Conservation (phyloP, 2,329 filamentous ascomycete genomes). For the Xylariaceae sp. region DNA sequence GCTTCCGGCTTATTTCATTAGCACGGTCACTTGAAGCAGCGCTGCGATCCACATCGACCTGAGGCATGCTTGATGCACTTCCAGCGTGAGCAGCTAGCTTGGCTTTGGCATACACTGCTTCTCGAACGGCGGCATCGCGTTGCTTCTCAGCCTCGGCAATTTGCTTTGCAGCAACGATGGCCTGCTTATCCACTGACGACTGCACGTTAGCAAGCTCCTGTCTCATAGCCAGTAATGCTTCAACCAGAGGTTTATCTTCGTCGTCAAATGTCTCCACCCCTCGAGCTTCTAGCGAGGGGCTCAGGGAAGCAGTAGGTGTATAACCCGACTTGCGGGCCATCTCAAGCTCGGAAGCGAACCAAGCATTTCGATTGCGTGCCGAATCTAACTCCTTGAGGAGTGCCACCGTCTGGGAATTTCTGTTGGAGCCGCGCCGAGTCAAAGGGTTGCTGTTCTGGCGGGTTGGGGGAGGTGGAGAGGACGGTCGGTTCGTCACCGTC, state of each 20-base stretch:
- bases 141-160: slow-evolving; percentile 95
- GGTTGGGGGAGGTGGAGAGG: slow-evolving; percentile 56
- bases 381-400: slow-evolving; percentile 83
- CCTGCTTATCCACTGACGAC: slow-evolving; percentile 82
- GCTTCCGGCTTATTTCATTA: slow-evolving; percentile 72
- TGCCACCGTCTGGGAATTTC: slow-evolving; percentile 65
- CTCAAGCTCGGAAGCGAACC: slow-evolving; percentile 94
- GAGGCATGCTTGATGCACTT: slow-evolving; percentile 58
- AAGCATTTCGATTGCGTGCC: slow-evolving; percentile 82
- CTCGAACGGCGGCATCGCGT: slow-evolving; percentile 86
- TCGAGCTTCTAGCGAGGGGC: slow-evolving; percentile 71
- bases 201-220: slow-evolving; percentile 87
- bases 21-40: slow-evolving; percentile 54
- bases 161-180: slow-evolving; percentile 76
- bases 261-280: slow-evolving; percentile 79
- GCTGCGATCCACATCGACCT: slow-evolving; percentile 58
- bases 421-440: slow-evolving; percentile 54
- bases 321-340: slow-evolving; percentile 90
- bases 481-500: slow-evolving; percentile 40
- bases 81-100: slow-evolving; percentile 75
- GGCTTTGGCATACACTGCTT: slow-evolving; percentile 92
- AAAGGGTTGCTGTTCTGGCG: slow-evolving; percentile 57
- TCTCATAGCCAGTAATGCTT: slow-evolving; percentile 88
- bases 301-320: slow-evolving; percentile 64
- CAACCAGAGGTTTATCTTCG: slow-evolving; percentile 85